Evolutionary conservation across 208 protist genomes (phyloP), one percentile per base, ranked within the genome.

Genomic region (Baffinella frigidus): DNA sequence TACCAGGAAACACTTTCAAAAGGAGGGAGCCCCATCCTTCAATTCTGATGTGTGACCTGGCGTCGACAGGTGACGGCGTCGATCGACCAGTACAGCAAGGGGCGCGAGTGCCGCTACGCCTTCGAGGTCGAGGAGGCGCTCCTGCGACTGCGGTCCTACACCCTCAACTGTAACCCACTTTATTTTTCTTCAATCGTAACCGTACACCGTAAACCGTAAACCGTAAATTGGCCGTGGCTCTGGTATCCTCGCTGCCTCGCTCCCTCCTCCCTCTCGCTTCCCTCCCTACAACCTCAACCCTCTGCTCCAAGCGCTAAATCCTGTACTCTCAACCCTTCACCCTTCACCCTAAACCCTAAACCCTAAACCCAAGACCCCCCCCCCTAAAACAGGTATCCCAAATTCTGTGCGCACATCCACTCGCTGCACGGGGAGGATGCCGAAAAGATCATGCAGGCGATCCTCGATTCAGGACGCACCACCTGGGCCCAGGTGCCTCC

Each of bases 401-500:
- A 90, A 36, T 90, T 73, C 41, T 64, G 14, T 9, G 64, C 83
- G n/a, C 83, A 90, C 36, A 36, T 90, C 3, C 30, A 39, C 17
- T 73, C 44, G 27, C 11, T 27, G 35, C 35, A 48, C n/a, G 64
- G 83, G 5, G 64, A 77, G 48, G 43, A 73, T 33, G 83, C 51
- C 30, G 51, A 71, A n/a, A 38, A 72, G 38, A 43, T 90, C 62
- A 41, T 90, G 36, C 51, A 90, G 36, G 61, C 61, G 14, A 39
- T 90, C 17, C n/a, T 90, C 17, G 83, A 90, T 14, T n/a, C 67
- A 24, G 83, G 83, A 9, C 45, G 83, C 33, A 51, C 61, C 14
- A 73, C 62, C 44, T 77, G 51, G 83, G 45, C 73, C 1, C 83
- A 90, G n/a, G n/a, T n/a, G n/a, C n/a, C n/a, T n/a, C n/a, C n/a